Conservation (phyloP, 345 rosid genomes). For the Murraya koenigii region DNA sequence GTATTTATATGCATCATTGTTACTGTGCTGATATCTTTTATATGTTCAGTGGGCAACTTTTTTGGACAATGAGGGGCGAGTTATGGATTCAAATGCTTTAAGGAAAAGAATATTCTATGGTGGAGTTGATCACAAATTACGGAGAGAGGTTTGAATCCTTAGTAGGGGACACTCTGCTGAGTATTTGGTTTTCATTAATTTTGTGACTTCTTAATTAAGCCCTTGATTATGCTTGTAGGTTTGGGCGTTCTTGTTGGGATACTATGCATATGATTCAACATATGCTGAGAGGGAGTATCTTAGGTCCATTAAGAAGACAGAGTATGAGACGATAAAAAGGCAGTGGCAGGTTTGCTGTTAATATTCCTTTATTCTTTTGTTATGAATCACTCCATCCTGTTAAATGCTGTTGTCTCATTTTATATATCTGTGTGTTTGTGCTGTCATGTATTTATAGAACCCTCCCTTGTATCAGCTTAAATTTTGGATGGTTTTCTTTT, state of each 20-base stretch:
- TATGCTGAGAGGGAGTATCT: slow-evolving; percentile 83
- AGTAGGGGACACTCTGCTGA: neutral
- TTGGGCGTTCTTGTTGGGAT: slow-evolving; percentile 90
- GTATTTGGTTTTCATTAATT: neutral
- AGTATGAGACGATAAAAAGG: slow-evolving; percentile 75
- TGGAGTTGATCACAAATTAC: slow-evolving; percentile 71
- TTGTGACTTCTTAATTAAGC: slow-evolving; percentile 14
- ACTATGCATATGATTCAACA: slow-evolving; percentile 73
- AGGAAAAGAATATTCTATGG: slow-evolving; percentile 90
- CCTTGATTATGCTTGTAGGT: slow-evolving; percentile 43
- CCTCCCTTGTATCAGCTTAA: neutral
- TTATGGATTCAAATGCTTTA: slow-evolving; percentile 63
- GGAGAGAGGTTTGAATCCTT: slow-evolving; percentile 68
- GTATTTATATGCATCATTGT: neutral
- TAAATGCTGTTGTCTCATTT: neutral
- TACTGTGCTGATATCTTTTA: slow-evolving; percentile 3
- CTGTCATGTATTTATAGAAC: neutral
- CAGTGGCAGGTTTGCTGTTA: slow-evolving; percentile 82
- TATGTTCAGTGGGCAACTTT: slow-evolving; percentile 70
- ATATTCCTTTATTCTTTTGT: slow-evolving; percentile 2
- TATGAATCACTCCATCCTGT: neutral
- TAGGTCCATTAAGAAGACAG: slow-evolving; percentile 53
- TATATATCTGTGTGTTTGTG: neutral
- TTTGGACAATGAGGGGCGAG: slow-evolving; percentile 87
- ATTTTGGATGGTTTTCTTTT: neutral